phyloP scores from a whole-genome alignment of 2,329 filamentous ascomycete genomes.

The Botrytis elliptica region DNA sequence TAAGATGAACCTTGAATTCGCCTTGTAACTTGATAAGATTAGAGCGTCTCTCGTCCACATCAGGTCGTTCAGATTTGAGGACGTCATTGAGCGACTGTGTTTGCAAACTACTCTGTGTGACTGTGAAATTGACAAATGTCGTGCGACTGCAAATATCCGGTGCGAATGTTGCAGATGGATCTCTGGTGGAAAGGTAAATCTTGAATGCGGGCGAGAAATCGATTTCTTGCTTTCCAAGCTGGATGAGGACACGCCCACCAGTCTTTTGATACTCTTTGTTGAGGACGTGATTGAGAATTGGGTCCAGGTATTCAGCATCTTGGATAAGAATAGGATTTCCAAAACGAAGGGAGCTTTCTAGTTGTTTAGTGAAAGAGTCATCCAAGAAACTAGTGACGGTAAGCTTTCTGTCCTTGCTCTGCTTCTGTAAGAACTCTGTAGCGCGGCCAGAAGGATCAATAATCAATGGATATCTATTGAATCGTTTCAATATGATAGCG shows the following conservation, averaged over 20 bases:
- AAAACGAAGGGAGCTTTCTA: slow-evolving; percentile 95
- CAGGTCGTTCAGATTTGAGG: slow-evolving; percentile 92
- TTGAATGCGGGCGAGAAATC: slow-evolving; percentile 98
- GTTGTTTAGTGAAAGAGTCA: slow-evolving; percentile 95
- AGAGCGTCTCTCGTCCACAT: slow-evolving; percentile 92
- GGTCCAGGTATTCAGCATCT: slow-evolving; percentile 94
- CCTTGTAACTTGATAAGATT: slow-evolving; percentile 99
- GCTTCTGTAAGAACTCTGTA: slow-evolving; percentile 91
- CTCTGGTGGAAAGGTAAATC: slow-evolving; percentile 89
- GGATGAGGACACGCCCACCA: slow-evolving; percentile 94
- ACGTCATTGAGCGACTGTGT: slow-evolving; percentile 98
- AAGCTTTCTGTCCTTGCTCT: slow-evolving; percentile 88
- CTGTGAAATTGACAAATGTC: slow-evolving; percentile 98
- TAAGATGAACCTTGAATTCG: slow-evolving; percentile 97
- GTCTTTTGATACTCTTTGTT: slow-evolving; percentile 99
- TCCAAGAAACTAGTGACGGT: slow-evolving; percentile 98
- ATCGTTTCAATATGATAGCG: slow-evolving; percentile 93
- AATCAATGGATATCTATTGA: slow-evolving; percentile 97
- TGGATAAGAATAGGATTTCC: slow-evolving; percentile 98
- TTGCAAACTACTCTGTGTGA: slow-evolving; percentile 97
- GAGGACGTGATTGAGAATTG: slow-evolving; percentile 95
- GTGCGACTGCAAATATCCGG: slow-evolving; percentile 98
- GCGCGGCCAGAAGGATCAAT: slow-evolving; percentile 95
- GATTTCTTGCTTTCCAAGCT: slow-evolving; percentile 97
- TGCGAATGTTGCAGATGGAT: slow-evolving; percentile 92